Evolutionary conservation across 2,329 filamentous ascomycete species (phyloP), one percentile per base, ranked within the genome.

Genomic region (Fusarium transvaalense): DNA sequence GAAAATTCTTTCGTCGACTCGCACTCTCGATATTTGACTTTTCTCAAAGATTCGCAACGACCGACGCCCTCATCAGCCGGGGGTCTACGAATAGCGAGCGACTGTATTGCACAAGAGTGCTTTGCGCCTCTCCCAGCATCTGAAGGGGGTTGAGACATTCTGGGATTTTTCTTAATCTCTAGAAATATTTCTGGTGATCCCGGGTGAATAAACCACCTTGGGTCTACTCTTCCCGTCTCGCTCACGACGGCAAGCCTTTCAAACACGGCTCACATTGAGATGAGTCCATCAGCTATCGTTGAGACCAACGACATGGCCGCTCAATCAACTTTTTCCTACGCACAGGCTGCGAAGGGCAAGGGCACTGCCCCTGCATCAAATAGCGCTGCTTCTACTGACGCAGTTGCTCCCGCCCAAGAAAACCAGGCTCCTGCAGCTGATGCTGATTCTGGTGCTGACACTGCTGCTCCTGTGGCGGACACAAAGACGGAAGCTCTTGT

Each of bases 281-380:
- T 77, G 73, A 71, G 71, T 63, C 72, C 73, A 61, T 68, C 73
- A 70, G 70, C 71, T 41, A 66, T 71, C 55, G 60, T 71, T 51
- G 74, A 71, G 58, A 72, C 71, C 58, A 74, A 70, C 71, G 75
- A 79, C 62, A 88, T 88, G 86, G 85, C 86, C 69, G 79, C 80
- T 61, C 74, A 87, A 67, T 84, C 88, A 65, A 84, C 88, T 34
- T 97, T 97, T 78, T 97, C 95, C 63, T 98, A 98, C 81, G 95
- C 95, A 75, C 94, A 97, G 86, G 95, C 95, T 77, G 95, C 95
- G 63, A 96, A 96, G 80, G 93, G 94, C 76, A 87, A 91, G 74
- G 82, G 87, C 68, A 65, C 77, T 56, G 63, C 74, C 55, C 74
- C 74, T 67, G 78, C 75, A 29, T 76, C 76, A 60, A 76, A 69